Conservation (phyloP, 1,139 yeast species). For the Yamadazyma triangularis region DNA sequence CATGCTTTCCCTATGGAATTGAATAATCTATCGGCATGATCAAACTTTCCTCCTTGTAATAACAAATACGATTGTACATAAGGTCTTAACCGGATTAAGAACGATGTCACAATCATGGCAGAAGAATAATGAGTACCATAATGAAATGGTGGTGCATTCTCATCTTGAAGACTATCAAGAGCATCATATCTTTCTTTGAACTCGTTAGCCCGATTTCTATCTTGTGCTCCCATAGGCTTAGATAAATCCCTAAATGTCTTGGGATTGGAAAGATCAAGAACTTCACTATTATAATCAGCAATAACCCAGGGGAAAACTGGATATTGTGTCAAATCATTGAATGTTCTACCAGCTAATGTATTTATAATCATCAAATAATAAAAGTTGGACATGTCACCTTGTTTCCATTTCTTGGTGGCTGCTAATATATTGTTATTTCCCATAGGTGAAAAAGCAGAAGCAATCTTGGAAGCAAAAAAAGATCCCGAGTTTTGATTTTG, state of each 20-base stretch:
- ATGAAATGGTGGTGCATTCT: constrained; percentile 71
- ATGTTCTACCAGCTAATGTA: constrained; percentile 82
- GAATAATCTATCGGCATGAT: constrained; percentile 79
- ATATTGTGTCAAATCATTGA: constrained; percentile 81
- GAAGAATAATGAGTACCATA: constrained; percentile 92
- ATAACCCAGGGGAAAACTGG: constrained; percentile 91
- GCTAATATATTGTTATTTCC: constrained; percentile 29
- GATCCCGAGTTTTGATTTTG: constrained; percentile 10
- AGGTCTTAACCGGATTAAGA: constrained; percentile 69
- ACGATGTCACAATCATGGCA: constrained; percentile 86
- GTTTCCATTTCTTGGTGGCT: constrained; percentile 67
- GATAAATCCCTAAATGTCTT: constrained; percentile 65
- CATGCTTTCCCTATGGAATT: constrained; percentile 71
- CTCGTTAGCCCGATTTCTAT: constrained; percentile 49
- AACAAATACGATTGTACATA: constrained; percentile 72
- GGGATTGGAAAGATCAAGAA: constrained; percentile 57
- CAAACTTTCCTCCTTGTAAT: constrained; percentile 82
- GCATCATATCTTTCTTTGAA: constrained; percentile 72
- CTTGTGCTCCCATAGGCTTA: constrained; percentile 90
- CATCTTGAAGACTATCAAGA: constrained; percentile 46
- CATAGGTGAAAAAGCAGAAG: constrained; percentile 30
- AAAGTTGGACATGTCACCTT: constrained; percentile 75
- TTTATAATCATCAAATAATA: constrained; percentile 74
- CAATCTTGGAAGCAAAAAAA: constrained; percentile 28
- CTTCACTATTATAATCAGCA: constrained; percentile 69